phyloP scores from a whole-genome alignment of 257 asterid species.

The Misopates orontium region DNA sequence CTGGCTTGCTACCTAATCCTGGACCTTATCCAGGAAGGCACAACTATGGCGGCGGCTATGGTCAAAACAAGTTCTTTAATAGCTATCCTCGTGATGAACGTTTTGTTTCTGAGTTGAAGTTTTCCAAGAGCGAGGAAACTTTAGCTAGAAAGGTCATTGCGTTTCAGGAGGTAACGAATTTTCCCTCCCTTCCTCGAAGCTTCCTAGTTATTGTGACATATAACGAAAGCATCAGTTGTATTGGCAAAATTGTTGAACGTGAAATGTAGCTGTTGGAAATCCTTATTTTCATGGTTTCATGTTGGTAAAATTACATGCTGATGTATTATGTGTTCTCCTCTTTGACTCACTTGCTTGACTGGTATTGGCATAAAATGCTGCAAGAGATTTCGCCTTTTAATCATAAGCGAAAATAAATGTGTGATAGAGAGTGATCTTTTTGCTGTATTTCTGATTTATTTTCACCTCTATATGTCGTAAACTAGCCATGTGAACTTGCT shows the following conservation, averaged over 20 bases:
- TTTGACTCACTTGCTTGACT: neutral
- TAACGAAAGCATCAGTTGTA: constrained; percentile 1
- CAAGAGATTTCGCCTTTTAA: neutral
- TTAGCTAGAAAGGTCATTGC: constrained; percentile 76
- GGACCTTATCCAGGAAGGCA: constrained; percentile 74
- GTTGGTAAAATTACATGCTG: constrained; percentile 13
- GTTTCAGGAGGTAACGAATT: constrained; percentile 75
- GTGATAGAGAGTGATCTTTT: constrained; percentile 7
- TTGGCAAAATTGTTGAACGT: constrained; percentile 11
- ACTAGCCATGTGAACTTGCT: constrained; percentile 95
- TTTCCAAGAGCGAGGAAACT: constrained; percentile 90
- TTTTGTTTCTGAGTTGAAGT: constrained; percentile 84
- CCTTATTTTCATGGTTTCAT: neutral
- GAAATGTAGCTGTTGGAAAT: constrained; percentile 15
- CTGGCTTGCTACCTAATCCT: constrained; percentile 83
- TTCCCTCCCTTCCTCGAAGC: neutral
- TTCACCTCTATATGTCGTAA: constrained; percentile 32
- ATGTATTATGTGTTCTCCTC: neutral
- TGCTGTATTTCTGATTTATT: constrained; percentile 28
- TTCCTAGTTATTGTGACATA: neutral
- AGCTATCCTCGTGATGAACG: constrained; percentile 85
- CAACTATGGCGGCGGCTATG: constrained; percentile 56
- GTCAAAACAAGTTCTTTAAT: constrained; percentile 50
- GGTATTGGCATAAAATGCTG: neutral
- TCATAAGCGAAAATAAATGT: neutral